phyloP scores from a whole-genome alignment of 495 filamentous ascomycete genomes.

The Filosporella fistucella region DNA sequence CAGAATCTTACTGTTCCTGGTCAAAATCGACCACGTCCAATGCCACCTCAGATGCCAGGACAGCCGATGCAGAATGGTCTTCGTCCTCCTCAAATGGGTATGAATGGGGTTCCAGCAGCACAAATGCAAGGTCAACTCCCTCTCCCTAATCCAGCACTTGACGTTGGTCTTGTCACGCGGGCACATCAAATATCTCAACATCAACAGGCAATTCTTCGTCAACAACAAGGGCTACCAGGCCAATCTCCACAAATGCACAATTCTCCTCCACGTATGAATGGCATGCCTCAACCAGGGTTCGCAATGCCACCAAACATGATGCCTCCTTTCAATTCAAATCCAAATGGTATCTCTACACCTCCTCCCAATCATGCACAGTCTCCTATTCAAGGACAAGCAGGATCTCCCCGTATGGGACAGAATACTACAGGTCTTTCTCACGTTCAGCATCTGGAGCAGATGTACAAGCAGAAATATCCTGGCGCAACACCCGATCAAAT shows the following conservation, averaged over 20 bases:
- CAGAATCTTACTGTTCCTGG: conserved; percentile 27
- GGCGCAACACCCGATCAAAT: conserved; percentile 54
- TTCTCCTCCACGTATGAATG: conserved; percentile 35
- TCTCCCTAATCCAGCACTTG: conserved; percentile 59
- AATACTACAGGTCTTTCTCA: conserved; percentile 21
- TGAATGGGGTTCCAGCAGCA: conserved; percentile 67
- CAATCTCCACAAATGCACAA: conserved; percentile 30
- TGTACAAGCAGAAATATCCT: conserved; percentile 42
- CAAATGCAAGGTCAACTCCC: conserved; percentile 61
- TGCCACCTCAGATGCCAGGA: conserved; percentile 23
- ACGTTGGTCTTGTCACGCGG: conserved; percentile 48
- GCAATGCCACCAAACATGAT: conserved; percentile 27
- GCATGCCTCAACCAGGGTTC: conserved; percentile 28
- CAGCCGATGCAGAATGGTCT: conserved; percentile 36
- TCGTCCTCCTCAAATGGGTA: conserved; percentile 46
- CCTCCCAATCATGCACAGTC: conserved; percentile 11
- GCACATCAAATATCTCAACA: conserved; percentile 60
- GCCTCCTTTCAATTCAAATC: conserved; percentile 20
- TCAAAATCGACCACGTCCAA: conserved; percentile 20
- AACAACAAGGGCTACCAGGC: conserved; percentile 41
- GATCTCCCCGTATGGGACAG: conserved; percentile 27
- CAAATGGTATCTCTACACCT: conserved; percentile 10
- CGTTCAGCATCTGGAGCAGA: conserved; percentile 29
- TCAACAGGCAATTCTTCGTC: conserved; percentile 49
- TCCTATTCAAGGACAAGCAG: conserved; percentile 25